Percentiles rank a stretch among this genome's conserved stretches.
Conservation (phyloP, 257 asterid species). For the Nicotiana noctiflora region DNA sequence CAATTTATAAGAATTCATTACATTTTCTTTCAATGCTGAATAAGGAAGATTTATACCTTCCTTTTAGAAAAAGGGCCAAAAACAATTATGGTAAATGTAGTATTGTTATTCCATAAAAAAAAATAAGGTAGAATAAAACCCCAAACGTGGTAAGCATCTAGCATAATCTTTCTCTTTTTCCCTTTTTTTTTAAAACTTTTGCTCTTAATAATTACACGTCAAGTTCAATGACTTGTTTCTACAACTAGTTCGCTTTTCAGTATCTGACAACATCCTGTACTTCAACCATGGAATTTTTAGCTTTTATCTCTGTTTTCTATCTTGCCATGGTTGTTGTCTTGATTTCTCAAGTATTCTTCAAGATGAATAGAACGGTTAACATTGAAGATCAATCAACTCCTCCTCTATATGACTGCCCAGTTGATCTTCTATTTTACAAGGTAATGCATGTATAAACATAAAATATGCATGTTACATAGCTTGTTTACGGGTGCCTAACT, state of each 20-base stretch:
- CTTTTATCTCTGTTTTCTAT: slow-evolving; percentile 14
- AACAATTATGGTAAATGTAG: background rate
- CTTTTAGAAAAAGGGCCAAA: background rate
- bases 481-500: background rate
- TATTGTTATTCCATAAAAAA: background rate
- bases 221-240: background rate
- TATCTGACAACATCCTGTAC: background rate
- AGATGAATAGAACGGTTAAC: slow-evolving; percentile 62
- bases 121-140: too few relatives aligned
- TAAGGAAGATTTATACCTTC: background rate
- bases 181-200: background rate
- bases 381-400: slow-evolving; percentile 58
- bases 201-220: background rate
- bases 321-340: slow-evolving; percentile 15
- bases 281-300: background rate
- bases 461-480: background rate
- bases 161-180: background rate
- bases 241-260: background rate
- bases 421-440: slow-evolving; percentile 39
- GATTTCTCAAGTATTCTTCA: slow-evolving; percentile 33
- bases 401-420: slow-evolving; percentile 28
- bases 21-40: background rate
- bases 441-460: slow-evolving; percentile 19
- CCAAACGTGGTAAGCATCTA: too few relatives aligned
- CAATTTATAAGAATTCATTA: background rate